A percentile compares a stretch with the other conserved stretches of the same genome.
Evolutionary conservation across 2,329 filamentous ascomycete species (phyloP).

Genomic region (Aureobasidium sp.): DNA sequence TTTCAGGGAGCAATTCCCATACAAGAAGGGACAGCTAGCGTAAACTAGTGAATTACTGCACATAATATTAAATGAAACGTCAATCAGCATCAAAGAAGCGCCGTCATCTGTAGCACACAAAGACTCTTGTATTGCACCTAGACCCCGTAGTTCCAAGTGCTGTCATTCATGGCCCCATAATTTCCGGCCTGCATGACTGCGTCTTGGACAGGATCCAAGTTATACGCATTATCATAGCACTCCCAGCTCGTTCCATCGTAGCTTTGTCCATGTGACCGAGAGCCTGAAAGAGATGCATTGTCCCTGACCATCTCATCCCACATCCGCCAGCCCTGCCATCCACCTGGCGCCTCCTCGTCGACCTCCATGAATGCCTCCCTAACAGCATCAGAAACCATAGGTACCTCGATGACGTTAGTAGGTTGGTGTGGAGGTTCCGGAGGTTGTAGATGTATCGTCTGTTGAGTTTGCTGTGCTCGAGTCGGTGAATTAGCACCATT

Average conservation of each 20-base stretch:
- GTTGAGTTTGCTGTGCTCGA: neutral
- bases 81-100: too few species aligned
- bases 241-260: neutral
- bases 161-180: neutral
- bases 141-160: neutral
- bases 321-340: neutral
- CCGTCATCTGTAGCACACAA: neutral
- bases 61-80: too few species aligned
- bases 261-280: neutral
- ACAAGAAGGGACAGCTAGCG: slow-evolving; percentile 33
- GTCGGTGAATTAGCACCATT: neutral
- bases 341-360: neutral
- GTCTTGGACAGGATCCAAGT: neutral
- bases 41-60: neutral
- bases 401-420: neutral
- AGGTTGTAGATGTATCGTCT: neutral
- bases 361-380: neutral
- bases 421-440: neutral
- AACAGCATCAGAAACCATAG: neutral
- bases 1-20: slow-evolving; percentile 41
- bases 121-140: neutral
- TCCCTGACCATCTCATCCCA: neutral
- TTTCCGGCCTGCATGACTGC: neutral
- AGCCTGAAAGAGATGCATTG: neutral
- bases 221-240: neutral